Base-by-base conservation (phyloP, 768 basidiomycete species). In the Suillus brevipes region DNA sequence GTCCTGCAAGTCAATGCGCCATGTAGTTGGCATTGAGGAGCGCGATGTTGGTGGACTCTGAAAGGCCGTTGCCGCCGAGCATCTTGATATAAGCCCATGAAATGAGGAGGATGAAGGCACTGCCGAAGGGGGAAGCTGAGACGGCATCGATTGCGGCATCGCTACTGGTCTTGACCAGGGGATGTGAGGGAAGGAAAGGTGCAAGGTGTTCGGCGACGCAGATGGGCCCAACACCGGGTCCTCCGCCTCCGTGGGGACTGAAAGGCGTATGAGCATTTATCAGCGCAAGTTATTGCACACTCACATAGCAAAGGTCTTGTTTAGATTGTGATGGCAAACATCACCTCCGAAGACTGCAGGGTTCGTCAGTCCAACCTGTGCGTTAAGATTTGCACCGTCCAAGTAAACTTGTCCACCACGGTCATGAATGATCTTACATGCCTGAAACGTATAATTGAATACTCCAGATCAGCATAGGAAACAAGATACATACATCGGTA, bases 71-170 rank as follows among this genome's bases (percentile, higher is more conserved):
- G 9, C 96, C 97, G 34, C 97, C 97, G n/a, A 99, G 87, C 97
- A 99, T 99, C 81, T 93, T 97, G 84, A 97, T 94, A 78, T 97
- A 99, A 14, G 97, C 97, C 96, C 97, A 99, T 0, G 96, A 98
- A 71, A 99, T 98, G 66, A 96, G 84, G 56, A 93, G 89, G 71
- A 99, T 95, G 8, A 94, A 96, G 3, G 97, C 93, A 68, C 94
- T 96, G 53, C 97, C 97, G 74, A 88, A 99, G 0, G 95, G 97
- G 2, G 92, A 95, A 0, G 93, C 93, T 10, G 97, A 88, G 55
- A 99, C 90, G 7, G 97, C 92, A 37, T 89, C 82, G 67, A 99
- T 98, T 2, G 90, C 87, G 59, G 86, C 78, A n/a, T 81, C 74
- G 13, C 89, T 88, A 43, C 88, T 88, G 10, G 83, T 87, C 28